A percentile compares a stretch with the other conserved stretches of the same genome.
phyloP scores from a whole-genome alignment of 140 eudicot genomes.

The Flaveria floridana region DNA sequence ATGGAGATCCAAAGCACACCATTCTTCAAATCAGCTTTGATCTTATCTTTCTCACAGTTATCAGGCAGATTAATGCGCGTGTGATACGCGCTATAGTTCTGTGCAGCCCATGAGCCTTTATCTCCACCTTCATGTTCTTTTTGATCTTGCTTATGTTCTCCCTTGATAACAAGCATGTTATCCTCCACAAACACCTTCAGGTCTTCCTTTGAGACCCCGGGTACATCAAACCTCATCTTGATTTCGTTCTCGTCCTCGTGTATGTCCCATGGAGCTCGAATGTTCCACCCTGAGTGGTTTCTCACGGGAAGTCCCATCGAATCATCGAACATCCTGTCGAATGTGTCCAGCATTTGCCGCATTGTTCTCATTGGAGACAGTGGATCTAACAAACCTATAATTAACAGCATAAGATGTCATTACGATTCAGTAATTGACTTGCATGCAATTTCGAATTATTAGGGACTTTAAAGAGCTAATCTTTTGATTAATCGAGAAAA shows the following conservation, averaged over 20 bases:
- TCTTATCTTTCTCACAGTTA: constrained; percentile 61
- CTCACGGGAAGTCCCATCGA: constrained; percentile 45
- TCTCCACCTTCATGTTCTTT: constrained; percentile 27
- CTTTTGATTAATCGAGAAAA: too few relatives aligned
- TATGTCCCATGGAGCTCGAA: constrained; percentile 81
- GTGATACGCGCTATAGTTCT: constrained; percentile 48
- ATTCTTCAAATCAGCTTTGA: constrained; percentile 73
- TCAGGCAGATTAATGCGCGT: constrained; percentile 62
- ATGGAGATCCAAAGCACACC: constrained; percentile 69
- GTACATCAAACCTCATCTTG: constrained; percentile 80
- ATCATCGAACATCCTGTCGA: constrained; percentile 72
- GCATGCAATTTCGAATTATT: too few relatives aligned
- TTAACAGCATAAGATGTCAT: background rate
- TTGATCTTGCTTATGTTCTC: constrained; percentile 49
- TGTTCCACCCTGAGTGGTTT: constrained; percentile 35
- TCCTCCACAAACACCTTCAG: constrained; percentile 66
- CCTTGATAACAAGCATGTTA: constrained; percentile 70
- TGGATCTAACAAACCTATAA: constrained; percentile 60
- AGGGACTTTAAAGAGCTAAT: too few relatives aligned
- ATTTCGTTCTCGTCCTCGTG: constrained; percentile 60
- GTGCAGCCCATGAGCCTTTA: constrained; percentile 37
- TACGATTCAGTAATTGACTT: background rate
- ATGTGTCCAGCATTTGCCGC: constrained; percentile 71
- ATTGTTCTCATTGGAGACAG: constrained; percentile 72
- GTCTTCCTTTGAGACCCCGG: constrained; percentile 77